Conservation (phyloP, 2,329 filamentous ascomycete species). For the Paramyrothecium roridum region DNA sequence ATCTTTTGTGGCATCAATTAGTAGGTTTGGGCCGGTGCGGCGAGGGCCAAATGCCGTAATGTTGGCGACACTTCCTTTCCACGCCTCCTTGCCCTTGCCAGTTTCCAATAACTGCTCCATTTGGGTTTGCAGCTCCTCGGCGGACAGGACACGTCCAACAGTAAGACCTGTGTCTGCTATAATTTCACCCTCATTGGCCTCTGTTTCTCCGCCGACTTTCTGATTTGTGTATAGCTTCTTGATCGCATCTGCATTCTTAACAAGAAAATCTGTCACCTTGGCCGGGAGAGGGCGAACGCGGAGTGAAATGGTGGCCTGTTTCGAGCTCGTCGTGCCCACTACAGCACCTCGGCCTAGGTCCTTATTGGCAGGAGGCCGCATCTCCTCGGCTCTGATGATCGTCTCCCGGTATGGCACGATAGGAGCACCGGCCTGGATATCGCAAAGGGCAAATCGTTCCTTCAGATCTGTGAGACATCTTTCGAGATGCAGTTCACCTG, state of each 20-base stretch:
- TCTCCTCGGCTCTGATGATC: constrained; percentile 83
- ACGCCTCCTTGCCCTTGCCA: constrained; percentile 69
- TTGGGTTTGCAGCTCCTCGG: constrained; percentile 73
- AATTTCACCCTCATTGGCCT: constrained; percentile 35
- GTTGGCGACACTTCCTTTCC: constrained; percentile 72
- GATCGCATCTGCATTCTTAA: constrained; percentile 75
- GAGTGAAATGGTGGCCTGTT: constrained; percentile 76
- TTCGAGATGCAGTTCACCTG: constrained; percentile 91
- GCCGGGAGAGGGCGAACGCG: constrained; percentile 75
- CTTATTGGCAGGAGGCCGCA: constrained; percentile 83
- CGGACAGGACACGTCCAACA: constrained; percentile 61
- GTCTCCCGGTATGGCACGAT: constrained; percentile 96
- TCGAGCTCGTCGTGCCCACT: constrained; percentile 73
- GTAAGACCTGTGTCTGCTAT: constrained; percentile 55
- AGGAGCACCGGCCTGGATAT: constrained; percentile 88
- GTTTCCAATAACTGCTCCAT: constrained; percentile 67
- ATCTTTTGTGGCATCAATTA: constrained; percentile 77
- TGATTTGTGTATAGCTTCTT: constrained; percentile 75
- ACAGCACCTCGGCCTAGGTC: constrained; percentile 83
- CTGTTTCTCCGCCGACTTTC: constrained; percentile 37
- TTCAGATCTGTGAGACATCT: constrained; percentile 89
- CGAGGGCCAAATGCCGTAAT: constrained; percentile 90
- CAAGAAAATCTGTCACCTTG: constrained; percentile 78
- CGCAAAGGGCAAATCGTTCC: constrained; percentile 89
- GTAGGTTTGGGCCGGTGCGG: constrained; percentile 80